Conservation (phyloP, 148 eudicot species). For the Hydrangea macrophylla region DNA sequence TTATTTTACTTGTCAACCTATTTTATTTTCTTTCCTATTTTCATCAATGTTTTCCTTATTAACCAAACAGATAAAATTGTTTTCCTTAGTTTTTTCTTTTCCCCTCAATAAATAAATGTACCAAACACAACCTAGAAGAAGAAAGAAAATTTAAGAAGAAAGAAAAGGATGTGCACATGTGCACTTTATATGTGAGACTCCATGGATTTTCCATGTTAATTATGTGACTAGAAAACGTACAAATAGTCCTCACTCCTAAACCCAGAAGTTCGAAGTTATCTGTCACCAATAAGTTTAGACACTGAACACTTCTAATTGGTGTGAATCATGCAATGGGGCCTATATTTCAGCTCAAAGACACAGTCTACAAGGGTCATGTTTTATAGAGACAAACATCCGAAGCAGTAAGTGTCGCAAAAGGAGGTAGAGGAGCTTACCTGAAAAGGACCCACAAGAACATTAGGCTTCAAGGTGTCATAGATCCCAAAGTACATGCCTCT, state of each 20-base stretch:
- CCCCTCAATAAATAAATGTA: too few relatives aligned
- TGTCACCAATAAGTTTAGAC: not conserved
- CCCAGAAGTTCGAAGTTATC: constrained; percentile 1
- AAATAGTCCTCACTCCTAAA: not conserved
- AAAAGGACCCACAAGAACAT: constrained; percentile 73
- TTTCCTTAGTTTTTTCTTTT: too few relatives aligned
- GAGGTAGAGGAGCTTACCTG: constrained; percentile 43
- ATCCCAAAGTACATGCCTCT: constrained; percentile 97
- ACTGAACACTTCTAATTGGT: not conserved
- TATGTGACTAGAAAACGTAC: not conserved
- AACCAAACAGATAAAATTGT: too few relatives aligned
- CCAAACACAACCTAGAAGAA: too few relatives aligned
- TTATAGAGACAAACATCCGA: not conserved
- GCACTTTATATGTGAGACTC: not conserved
- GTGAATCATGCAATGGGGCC: not conserved
- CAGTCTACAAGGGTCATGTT: not conserved
- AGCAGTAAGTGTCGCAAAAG: not conserved
- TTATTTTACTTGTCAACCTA: too few relatives aligned
- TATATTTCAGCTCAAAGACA: constrained; percentile 1
- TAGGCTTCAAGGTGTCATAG: constrained; percentile 89
- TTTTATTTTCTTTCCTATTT: too few relatives aligned
- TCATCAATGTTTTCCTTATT: too few relatives aligned
- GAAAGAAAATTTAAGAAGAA: too few relatives aligned
- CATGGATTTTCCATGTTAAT: not conserved
- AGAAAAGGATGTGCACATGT: too few relatives aligned